These are phyloP conservation scores for Exophiala aquamarina DNA, from an alignment of 2,329 filamentous ascomycete genomes.

Conservation along the genomic window DNA sequence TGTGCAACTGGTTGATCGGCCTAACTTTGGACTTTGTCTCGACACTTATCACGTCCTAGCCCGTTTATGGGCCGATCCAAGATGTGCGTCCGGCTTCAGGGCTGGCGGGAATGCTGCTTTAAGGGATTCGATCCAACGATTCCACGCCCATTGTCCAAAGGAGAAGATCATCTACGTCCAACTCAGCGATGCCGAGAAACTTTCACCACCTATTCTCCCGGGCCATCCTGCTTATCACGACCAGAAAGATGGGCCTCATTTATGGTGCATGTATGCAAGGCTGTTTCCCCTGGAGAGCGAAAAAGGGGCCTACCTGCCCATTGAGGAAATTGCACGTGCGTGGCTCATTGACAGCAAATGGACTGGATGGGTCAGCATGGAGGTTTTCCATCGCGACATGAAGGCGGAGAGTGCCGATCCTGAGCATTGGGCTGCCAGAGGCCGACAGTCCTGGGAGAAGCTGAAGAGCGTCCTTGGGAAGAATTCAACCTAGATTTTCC, in stretches of 20 bases:
- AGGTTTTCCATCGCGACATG: constrained; percentile 14
- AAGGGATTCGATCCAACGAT: constrained; percentile 27
- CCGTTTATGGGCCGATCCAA: constrained; percentile 35
- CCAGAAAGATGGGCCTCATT: constrained; percentile 10
- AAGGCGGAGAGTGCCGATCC: background rate
- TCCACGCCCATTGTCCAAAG: constrained; percentile 12
- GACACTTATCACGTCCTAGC: constrained; percentile 38
- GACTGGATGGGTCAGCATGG: constrained; percentile 16
- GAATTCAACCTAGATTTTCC: no score
- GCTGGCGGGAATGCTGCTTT: constrained; percentile 9
- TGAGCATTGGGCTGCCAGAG: constrained; percentile 8
- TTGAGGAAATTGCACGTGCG: constrained; percentile 29
- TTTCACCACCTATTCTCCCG: constrained; percentile 1
- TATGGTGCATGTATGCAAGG: constrained; percentile 26
- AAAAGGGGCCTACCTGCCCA: constrained; percentile 18
- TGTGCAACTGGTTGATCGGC: constrained; percentile 30
- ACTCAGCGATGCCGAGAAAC: constrained; percentile 36
- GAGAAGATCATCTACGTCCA: constrained; percentile 39
- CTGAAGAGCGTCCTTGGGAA: background rate
- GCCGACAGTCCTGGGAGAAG: constrained; percentile 7
- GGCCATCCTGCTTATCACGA: constrained; percentile 32
- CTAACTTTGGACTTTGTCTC: constrained; percentile 40
- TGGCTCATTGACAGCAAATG: constrained; percentile 30
- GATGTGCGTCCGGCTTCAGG: constrained; percentile 25
- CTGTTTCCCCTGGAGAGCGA: constrained; percentile 35